A percentile compares a stretch with the other conserved stretches of the same genome.
Conservation (phyloP, 2,329 filamentous ascomycete species). For the Ophiognomonia clavigignenti-juglandacearum region DNA sequence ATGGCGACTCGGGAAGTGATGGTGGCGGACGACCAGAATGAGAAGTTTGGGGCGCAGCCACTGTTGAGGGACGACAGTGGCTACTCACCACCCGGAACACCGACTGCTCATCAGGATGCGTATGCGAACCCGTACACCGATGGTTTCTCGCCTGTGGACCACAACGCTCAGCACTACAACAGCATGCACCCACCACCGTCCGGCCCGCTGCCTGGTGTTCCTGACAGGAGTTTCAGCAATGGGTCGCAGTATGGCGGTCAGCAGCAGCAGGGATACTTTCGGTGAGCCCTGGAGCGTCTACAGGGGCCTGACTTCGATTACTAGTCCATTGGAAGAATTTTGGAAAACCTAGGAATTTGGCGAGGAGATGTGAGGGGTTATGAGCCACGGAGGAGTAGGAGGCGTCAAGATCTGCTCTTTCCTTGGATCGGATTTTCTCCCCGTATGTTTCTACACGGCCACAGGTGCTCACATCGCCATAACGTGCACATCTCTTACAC, state of each 20-base stretch:
- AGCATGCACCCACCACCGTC: constrained; percentile 1
- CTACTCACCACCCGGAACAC: constrained; percentile 12
- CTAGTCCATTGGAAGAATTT: too few relatives aligned
- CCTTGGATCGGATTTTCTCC: too few relatives aligned
- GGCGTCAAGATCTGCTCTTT: too few relatives aligned
- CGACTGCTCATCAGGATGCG: constrained; percentile 8
- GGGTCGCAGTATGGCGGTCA: background rate
- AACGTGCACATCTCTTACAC: too few relatives aligned
- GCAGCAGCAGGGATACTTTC: background rate
- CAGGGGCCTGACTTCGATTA: too few relatives aligned
- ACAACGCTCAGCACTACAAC: background rate
- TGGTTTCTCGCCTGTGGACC: constrained; percentile 13
- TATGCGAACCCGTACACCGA: constrained; percentile 12
- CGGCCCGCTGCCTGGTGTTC: background rate
- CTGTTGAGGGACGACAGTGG: constrained; percentile 6
- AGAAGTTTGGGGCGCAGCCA: constrained; percentile 10
- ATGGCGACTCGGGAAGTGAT: constrained; percentile 4
- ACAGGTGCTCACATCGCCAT: too few relatives aligned
- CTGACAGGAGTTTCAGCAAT: background rate
- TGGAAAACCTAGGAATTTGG: too few relatives aligned
- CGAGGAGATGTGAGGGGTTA: too few relatives aligned
- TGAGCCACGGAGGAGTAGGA: too few relatives aligned
- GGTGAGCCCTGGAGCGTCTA: background rate
- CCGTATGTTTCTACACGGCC: too few relatives aligned
- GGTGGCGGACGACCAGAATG: constrained; percentile 2